Evolutionary conservation across 2,329 filamentous ascomycete genomes (phyloP).

Genomic region (Fusarium dimerum): DNA sequence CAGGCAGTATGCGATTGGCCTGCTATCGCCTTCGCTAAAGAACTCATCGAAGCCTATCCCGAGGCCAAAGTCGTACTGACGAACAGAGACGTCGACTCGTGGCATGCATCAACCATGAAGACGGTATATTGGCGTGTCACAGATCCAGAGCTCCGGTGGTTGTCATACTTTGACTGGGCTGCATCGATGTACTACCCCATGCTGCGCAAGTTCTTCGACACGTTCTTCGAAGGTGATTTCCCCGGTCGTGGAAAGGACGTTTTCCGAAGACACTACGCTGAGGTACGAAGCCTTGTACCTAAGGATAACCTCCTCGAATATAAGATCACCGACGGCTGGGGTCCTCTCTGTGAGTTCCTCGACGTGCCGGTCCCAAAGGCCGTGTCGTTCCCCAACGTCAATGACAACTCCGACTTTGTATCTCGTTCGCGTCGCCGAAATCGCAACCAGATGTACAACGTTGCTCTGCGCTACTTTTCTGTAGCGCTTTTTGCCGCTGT

Average conservation of each 20-base stretch:
- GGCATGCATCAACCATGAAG: constrained; percentile 63
- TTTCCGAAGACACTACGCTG: constrained; percentile 47
- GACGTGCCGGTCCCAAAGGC: constrained; percentile 36
- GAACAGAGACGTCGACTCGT: constrained; percentile 65
- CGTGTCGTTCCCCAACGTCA: constrained; percentile 38
- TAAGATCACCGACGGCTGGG: constrained; percentile 36
- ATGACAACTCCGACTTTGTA: constrained; percentile 39
- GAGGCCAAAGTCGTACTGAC: constrained; percentile 72
- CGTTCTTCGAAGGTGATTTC: constrained; percentile 69
- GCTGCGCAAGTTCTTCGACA: constrained; percentile 68
- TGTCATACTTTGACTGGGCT: constrained; percentile 56
- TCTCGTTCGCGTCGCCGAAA: constrained; percentile 34
- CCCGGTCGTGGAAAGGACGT: constrained; percentile 64
- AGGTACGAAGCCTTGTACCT: constrained; percentile 35
- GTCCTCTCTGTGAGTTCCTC: constrained; percentile 38
- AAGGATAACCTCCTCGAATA: constrained; percentile 17
- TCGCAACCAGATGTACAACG: constrained; percentile 38
- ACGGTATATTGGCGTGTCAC: constrained; percentile 69
- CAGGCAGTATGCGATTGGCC: constrained; percentile 72
- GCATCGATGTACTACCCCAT: constrained; percentile 70
- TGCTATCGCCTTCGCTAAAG: constrained; percentile 66
- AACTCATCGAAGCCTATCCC: constrained; percentile 71
- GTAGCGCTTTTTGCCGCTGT: constrained; percentile 18
- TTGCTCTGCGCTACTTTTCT: constrained; percentile 28
- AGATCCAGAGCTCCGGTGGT: constrained; percentile 54